These are phyloP conservation scores for Aurifilum marmelostoma DNA, from an alignment of 2,329 filamentous ascomycete genomes.

Conservation along the genomic window DNA sequence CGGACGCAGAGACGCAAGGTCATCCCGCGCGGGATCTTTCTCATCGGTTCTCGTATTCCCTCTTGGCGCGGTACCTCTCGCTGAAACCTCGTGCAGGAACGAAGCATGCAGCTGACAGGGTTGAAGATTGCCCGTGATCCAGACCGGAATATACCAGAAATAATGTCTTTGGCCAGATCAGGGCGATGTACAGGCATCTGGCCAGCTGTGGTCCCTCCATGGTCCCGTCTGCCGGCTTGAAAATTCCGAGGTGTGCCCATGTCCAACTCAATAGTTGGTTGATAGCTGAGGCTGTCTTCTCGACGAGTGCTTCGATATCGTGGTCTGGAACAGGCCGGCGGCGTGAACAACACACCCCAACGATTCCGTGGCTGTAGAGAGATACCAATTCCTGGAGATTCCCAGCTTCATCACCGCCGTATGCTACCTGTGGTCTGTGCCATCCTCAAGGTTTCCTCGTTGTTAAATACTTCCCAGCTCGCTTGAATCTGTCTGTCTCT, in stretches of 20 bases:
- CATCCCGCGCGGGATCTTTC: constrained; percentile 3
- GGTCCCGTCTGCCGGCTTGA: neutral
- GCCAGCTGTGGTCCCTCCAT: neutral
- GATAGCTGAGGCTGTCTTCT: constrained; percentile 7
- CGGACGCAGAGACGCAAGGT: neutral
- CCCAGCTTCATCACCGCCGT: neutral
- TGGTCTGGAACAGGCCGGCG: neutral
- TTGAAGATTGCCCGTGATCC: neutral
- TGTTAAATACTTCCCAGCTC: neutral
- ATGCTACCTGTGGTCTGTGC: neutral
- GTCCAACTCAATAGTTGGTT: constrained; percentile 6
- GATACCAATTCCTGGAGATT: neutral
- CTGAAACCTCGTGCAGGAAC: neutral
- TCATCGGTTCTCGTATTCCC: constrained; percentile 1
- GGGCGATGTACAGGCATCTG: neutral
- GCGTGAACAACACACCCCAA: neutral
- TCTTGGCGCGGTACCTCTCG: neutral
- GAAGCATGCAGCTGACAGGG: neutral
- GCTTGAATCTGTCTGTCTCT: neutral
- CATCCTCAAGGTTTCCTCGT: neutral
- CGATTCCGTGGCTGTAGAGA: neutral
- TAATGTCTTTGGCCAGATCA: neutral
- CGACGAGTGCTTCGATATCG: neutral
- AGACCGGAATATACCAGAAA: neutral
- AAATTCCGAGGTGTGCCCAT: neutral